A percentile compares a stretch with the other conserved stretches of the same genome.
These are phyloP conservation scores for Candida peoriensis DNA, from an alignment of 805 yeast species.

Conservation along the genomic window DNA sequence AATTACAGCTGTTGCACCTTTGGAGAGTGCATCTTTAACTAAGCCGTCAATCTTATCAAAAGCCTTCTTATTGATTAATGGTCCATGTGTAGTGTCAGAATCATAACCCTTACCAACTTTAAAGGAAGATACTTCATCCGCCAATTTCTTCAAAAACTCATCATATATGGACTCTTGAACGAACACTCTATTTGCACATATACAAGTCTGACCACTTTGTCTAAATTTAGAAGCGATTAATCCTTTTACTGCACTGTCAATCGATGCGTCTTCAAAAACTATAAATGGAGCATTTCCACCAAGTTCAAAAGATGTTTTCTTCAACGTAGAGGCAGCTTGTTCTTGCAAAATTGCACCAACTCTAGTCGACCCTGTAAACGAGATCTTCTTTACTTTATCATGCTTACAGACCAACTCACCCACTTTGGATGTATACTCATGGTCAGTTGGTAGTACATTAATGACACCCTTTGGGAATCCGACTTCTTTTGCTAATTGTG, in stretches of 20 bases:
- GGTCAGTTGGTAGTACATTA: constrained; percentile 47
- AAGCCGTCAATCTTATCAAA: constrained; percentile 53
- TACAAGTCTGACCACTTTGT: constrained; percentile 62
- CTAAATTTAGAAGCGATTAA: constrained; percentile 54
- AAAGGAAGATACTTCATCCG: constrained; percentile 41
- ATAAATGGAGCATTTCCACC: constrained; percentile 68
- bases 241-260: constrained; percentile 49
- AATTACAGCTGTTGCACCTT: constrained; percentile 48
- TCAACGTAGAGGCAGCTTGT: constrained; percentile 52
- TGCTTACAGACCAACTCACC: constrained; percentile 49
- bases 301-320: constrained; percentile 56
- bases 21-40: constrained; percentile 45
- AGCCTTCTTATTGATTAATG: constrained; percentile 47
- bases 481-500: constrained; percentile 48
- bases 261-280: constrained; percentile 54
- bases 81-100: constrained; percentile 47
- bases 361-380: constrained; percentile 64
- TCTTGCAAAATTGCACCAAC: constrained; percentile 58
- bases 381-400: constrained; percentile 45
- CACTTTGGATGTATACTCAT: constrained; percentile 45
- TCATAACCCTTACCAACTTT: constrained; percentile 55
- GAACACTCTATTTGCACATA: constrained; percentile 56
- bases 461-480: constrained; percentile 57
- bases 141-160: constrained; percentile 39
- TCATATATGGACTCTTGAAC: constrained; percentile 49